Conservation (phyloP, 805 yeast genomes). For the Myxozyma vanderwaltii region DNA sequence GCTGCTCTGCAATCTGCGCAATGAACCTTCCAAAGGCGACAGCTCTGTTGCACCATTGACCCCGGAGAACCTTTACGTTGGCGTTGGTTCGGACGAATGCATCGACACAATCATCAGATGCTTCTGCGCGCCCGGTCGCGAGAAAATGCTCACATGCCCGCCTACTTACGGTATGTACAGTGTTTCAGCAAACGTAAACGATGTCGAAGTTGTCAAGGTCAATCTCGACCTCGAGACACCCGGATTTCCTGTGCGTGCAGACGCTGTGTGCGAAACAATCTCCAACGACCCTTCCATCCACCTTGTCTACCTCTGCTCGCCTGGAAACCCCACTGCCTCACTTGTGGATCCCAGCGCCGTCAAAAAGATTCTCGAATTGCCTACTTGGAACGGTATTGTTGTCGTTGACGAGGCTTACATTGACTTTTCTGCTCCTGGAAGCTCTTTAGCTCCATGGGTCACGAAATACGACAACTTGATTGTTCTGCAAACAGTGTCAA, state of each 20-base stretch:
- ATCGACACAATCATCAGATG: conserved; percentile 87
- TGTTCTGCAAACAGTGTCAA: conserved; percentile 88
- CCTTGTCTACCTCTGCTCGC: conserved; percentile 82
- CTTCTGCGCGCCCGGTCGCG: conserved; percentile 77
- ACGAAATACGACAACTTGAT: conserved; percentile 79
- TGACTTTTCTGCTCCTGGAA: conserved; percentile 71
- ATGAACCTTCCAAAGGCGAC: conserved; percentile 47
- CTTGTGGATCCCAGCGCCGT: conserved; percentile 55
- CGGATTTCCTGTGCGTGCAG: conserved; percentile 64
- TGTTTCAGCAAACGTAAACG: conserved; percentile 88
- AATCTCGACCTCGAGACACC: conserved; percentile 61
- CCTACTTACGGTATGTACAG: conserved; percentile 98
- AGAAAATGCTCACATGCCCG: conserved; percentile 82
- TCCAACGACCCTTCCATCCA: conserved; percentile 64
- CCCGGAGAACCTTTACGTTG: conserved; percentile 78
- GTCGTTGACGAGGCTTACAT: conserved; percentile 91
- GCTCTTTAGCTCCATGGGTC: conserved; percentile 76
- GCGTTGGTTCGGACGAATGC: conserved; percentile 97
- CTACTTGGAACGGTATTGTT: conserved; percentile 70
- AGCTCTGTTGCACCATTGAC: conserved; percentile 44
- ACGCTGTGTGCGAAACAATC: conserved; percentile 55
- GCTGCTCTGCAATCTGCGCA: conserved; percentile 71
- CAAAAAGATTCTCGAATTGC: conserved; percentile 50
- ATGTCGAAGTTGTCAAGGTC: conserved; percentile 72
- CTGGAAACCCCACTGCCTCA: conserved; percentile 94